Conservation (phyloP, 257 asterid genomes). For the Verbena officinalis region DNA sequence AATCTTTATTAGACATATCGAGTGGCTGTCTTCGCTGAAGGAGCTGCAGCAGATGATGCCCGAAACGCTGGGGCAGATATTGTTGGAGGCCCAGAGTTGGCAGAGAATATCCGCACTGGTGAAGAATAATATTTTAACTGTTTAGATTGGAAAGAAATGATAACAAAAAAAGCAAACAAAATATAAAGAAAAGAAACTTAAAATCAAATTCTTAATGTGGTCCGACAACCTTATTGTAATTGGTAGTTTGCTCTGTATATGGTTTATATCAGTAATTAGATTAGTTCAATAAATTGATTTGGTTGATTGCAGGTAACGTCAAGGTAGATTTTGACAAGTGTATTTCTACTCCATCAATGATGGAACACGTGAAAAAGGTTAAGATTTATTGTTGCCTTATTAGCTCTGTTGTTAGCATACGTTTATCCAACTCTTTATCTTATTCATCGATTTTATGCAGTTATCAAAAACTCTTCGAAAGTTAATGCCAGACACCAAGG, state of each 20-base stretch:
- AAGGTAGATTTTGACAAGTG: conserved; percentile 89
- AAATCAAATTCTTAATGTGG: neutral
- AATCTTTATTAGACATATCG: conserved; percentile 56
- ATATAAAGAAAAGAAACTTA: neutral
- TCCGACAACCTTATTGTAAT: conserved; percentile 8
- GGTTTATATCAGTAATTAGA: neutral
- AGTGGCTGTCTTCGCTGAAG: conserved; percentile 97
- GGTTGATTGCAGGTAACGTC: conserved; percentile 58
- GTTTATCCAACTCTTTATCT: conserved; percentile 26
- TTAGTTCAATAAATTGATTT: conserved; percentile 24
- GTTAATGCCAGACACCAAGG: conserved; percentile 86
- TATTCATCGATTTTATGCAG: conserved; percentile 44
- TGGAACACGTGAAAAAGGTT: conserved; percentile 88
- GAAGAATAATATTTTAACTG: conserved; percentile 20
- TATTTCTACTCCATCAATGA: conserved; percentile 80
- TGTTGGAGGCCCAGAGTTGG: conserved; percentile 94
- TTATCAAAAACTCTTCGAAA: conserved; percentile 71
- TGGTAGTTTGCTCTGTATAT: conserved; percentile 1
- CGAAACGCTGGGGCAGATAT: conserved; percentile 91
- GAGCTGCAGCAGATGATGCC: conserved; percentile 96
- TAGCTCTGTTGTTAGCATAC: conserved; percentile 18
- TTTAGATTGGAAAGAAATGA: neutral
- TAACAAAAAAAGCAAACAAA: neutral
- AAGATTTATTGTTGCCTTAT: conserved; percentile 16
- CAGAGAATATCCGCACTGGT: conserved; percentile 76